Base-by-base conservation (phyloP, 176 grass and related monocot genomes). In the Saccharum officinarum region DNA sequence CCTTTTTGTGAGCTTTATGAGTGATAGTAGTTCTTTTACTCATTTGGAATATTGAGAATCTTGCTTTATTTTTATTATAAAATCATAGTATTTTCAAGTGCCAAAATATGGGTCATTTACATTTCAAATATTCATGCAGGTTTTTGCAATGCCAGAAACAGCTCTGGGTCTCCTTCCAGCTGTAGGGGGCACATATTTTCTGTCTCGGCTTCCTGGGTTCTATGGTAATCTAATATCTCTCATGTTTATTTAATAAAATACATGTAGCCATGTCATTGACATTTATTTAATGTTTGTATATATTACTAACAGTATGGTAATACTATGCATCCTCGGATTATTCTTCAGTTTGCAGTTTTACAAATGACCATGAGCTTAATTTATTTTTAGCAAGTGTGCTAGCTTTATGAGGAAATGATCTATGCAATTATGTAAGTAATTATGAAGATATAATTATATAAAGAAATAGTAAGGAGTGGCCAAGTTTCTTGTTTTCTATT, bases 141-240 rank as follows among this genome's bases (percentile, higher is more conserved):
- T 95, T 87, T 98, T 98, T 92, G 96, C 96, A 67, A 98, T 95
- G 93, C 96, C 96, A 70, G 96, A 98, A 88, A 95, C 93, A 77
- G 80, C 92, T 83, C 66, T 98, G 45, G 95, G 93, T 66, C 83
- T 90, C 71, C 92, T 95, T 88, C 93, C 95, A 77, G 93, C 90
- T 87, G 87, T 93, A 88, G 95, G 93, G 75, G 82, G 91, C 69
- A 93, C 95, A 74, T 98, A 93, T 90, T 98, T 98, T 83, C 60
- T 98, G 68, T 93, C 95, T 90, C 91, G 83, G 68, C 75, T 95
- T 54, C 93, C 93, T 85, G 91, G 91, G 38, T 98, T 90, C 76
- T 98, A 90, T 70, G 96, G 96, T 98, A 72, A 84, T 37, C 82
- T 79, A 89, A 37, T 68, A 2, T 26, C 8, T 15, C 2, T 65